A percentile compares a stretch with the other conserved stretches of the same genome.
Conservation (phyloP, 495 filamentous ascomycete species). For the Xylona heveae region DNA sequence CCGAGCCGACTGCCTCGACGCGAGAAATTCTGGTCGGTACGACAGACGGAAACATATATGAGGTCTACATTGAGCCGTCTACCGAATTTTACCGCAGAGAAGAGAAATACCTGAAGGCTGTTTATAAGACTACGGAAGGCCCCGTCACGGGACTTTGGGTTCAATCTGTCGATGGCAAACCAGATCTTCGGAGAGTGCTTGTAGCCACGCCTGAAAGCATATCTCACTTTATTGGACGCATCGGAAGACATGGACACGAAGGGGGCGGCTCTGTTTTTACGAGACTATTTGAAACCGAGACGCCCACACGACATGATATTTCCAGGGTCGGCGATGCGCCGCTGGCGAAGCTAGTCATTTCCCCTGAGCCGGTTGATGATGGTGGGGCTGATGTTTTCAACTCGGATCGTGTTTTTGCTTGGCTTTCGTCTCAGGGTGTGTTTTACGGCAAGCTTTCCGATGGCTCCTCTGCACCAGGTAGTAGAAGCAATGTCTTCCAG, state of each 20-base stretch:
- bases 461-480: constrained; percentile 22
- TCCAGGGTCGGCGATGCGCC: constrained; percentile 28
- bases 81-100: constrained; percentile 88
- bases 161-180: constrained; percentile 40
- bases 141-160: constrained; percentile 65
- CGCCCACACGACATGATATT: constrained; percentile 49
- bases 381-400: constrained; percentile 19
- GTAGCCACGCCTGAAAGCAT: constrained; percentile 55
- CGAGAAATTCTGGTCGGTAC: constrained; percentile 88
- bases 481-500: constrained; percentile 43
- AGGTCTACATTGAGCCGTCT: constrained; percentile 84
- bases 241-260: constrained; percentile 51
- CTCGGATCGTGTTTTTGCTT: constrained; percentile 61
- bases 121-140: constrained; percentile 61
- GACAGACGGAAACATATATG: constrained; percentile 82
- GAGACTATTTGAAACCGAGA: constrained; percentile 72
- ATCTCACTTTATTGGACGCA: constrained; percentile 56
- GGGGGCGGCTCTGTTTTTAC: constrained; percentile 65
- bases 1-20: constrained; percentile 85
- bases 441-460: constrained; percentile 57
- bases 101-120: constrained; percentile 66
- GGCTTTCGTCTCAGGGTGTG: constrained; percentile 76
- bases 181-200: constrained; percentile 53
- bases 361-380: constrained; percentile 42
- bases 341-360: constrained; percentile 45